Conservation (phyloP, 225 moss, liverwort and hornwort species). For the Rhytidiadelphus loreus region DNA sequence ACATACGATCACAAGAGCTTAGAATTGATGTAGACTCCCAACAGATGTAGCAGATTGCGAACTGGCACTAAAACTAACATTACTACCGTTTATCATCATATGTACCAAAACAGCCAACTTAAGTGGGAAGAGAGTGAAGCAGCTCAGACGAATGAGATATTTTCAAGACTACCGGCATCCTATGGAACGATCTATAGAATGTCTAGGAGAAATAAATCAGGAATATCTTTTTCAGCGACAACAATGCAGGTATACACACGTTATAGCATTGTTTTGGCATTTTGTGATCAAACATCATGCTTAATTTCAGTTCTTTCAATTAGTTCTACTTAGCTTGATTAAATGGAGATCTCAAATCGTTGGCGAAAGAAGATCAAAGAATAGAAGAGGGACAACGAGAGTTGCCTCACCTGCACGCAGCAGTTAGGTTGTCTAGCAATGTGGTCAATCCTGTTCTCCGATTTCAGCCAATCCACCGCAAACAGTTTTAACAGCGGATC, state of each 20-base stretch:
- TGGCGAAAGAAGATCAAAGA: neutral
- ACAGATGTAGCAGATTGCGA: neutral
- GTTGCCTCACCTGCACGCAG: conserved; percentile 54
- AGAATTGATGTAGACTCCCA: neutral
- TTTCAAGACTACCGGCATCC: neutral
- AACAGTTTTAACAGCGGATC: conserved; percentile 51
- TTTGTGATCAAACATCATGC: neutral
- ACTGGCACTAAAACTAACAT: neutral
- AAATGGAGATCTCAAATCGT: neutral
- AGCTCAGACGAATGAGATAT: neutral
- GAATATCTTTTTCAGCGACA: neutral
- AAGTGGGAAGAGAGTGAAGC: neutral
- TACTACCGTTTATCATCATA: neutral
- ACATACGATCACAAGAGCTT: neutral
- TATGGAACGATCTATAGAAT: neutral
- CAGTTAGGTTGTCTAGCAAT: conserved; percentile 41
- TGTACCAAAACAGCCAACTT: neutral
- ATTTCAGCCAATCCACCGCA: conserved; percentile 71
- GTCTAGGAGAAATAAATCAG: neutral
- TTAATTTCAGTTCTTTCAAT: neutral
- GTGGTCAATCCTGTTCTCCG: conserved; percentile 49
- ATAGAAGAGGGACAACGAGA: neutral
- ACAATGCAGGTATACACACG: neutral
- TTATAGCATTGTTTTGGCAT: neutral
- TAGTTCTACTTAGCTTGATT: neutral